Evolutionary conservation across 805 yeast genomes (phyloP).

Genomic region (Suhomyces sp.): DNA sequence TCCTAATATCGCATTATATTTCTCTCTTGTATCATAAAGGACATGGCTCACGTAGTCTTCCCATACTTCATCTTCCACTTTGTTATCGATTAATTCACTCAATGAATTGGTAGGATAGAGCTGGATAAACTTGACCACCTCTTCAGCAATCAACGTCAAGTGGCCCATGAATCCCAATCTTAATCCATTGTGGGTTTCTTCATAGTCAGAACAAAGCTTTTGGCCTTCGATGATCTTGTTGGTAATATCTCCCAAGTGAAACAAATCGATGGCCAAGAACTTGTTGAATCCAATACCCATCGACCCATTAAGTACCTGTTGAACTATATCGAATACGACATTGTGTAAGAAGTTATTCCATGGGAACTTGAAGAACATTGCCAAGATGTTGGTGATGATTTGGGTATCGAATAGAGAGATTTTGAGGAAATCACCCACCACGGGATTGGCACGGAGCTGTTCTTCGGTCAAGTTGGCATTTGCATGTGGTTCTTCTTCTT

Average conservation of each 20-base stretch:
- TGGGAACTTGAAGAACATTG: slow-evolving; percentile 46
- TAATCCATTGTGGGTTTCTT: slow-evolving; percentile 24
- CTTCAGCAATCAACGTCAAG: slow-evolving; percentile 31
- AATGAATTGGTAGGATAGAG: slow-evolving; percentile 34
- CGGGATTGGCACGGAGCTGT: slow-evolving; percentile 41
- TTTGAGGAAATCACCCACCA: slow-evolving; percentile 43
- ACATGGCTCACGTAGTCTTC: slow-evolving; percentile 77
- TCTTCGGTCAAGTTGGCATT: slow-evolving; percentile 44
- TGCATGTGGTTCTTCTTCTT: slow-evolving; percentile 42
- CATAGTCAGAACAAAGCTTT: slow-evolving; percentile 33
- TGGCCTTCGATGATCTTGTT: slow-evolving; percentile 44
- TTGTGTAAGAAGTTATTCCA: slow-evolving; percentile 49
- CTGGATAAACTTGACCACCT: slow-evolving; percentile 29
- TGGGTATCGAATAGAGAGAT: slow-evolving; percentile 43
- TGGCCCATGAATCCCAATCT: slow-evolving; percentile 32
- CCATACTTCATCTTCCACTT: slow-evolving; percentile 57
- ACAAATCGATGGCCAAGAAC: slow-evolving; percentile 53
- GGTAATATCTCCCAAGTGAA: slow-evolving; percentile 47
- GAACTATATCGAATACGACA: slow-evolving; percentile 47
- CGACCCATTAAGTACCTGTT: slow-evolving; percentile 46
- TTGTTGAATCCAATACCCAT: slow-evolving; percentile 50
- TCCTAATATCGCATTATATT: slow-evolving; percentile 91
- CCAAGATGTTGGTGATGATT: slow-evolving; percentile 38
- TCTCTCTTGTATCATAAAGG: slow-evolving; percentile 84
- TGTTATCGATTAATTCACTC: slow-evolving; percentile 36